Evolutionary conservation across 2,329 filamentous ascomycete genomes (phyloP), one percentile per base, ranked within the genome.

Genomic region (Clonostachys byssicola): DNA sequence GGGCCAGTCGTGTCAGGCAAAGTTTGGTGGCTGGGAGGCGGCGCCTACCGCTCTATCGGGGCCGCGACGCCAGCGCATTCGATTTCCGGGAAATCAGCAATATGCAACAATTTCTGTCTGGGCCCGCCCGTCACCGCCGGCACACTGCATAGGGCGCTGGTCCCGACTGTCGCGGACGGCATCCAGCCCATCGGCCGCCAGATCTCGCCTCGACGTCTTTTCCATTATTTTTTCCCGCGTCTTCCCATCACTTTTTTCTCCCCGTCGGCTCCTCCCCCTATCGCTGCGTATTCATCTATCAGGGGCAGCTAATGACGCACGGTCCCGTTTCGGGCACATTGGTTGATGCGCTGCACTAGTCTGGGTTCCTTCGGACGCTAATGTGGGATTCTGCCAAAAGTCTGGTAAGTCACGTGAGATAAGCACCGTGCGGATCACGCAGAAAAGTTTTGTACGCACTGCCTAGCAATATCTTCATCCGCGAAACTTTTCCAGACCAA

Each of bases 401-500:
- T 46, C 10, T 40, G 17, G 12, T 33, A 13, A n/a, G 34, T 42
- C 44, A 49, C 40, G 48, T 47, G 44, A 50, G 20, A 30, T 40
- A 34, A 23, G 17, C n/a, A 50, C 48, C 44, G 48, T 50, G 48
- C 40, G 35, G 12, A 30, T 17, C 23, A 38, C 17, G 17, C 34
- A 9, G 38, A 43, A 46, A 52, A 49, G 51, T 48, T 51, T 48
- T 47, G 20, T 34, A 14, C 12, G 34, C 43, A 49, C 36, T 44
- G 34, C 47, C 33, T 34, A 35, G 7, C 48, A 44, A 52, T 38
- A 47, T 23, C 50, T 48, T 43, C 33, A 45, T 23, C 36, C 45
- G 43, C 47, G n/a, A 50, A 45, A 17, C 40, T 45, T 50, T 44
- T 45, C 45, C 47, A 45, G 44, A 34, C 38, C 42, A 53, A 44